Evolutionary conservation across 768 basidiomycete genomes (phyloP).

Genomic region (Tephrocybe rancida): DNA sequence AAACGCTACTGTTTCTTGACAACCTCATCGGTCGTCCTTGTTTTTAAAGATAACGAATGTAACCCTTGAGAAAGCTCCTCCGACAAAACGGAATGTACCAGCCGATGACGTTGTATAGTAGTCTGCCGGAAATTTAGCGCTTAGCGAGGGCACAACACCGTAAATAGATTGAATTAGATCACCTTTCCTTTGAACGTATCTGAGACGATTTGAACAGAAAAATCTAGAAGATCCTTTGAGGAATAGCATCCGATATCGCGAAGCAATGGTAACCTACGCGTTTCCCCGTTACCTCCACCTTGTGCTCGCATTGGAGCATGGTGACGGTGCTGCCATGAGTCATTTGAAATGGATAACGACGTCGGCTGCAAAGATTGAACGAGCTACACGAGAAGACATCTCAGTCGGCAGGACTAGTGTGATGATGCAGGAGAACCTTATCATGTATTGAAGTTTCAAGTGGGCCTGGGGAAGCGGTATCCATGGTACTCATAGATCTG

Average conservation of each 20-base stretch:
- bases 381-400: constrained; percentile 47
- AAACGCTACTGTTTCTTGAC: constrained; percentile 5
- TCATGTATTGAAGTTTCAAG: constrained; percentile 62
- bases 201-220: constrained; percentile 74
- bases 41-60: constrained; percentile 77
- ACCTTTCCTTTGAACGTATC: constrained; percentile 77
- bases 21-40: constrained; percentile 65
- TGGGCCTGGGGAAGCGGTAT: constrained; percentile 40
- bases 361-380: constrained; percentile 61
- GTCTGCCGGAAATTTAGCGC: constrained; percentile 39
- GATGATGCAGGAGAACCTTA: constrained; percentile 43
- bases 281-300: constrained; percentile 72
- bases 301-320: constrained; percentile 79
- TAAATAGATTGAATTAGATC: too few relatives aligned
- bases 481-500: constrained; percentile 21
- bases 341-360: constrained; percentile 70
- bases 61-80: constrained; percentile 73
- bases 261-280: constrained; percentile 61
- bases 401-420: constrained; percentile 19
- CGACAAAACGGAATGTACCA: constrained; percentile 73
- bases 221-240: constrained; percentile 50
- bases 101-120: constrained; percentile 79
- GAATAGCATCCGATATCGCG: constrained; percentile 13
- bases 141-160: too few relatives aligned
- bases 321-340: constrained; percentile 85